A percentile compares a stretch with the other conserved stretches of the same genome.
Conservation (phyloP, 2,329 filamentous ascomycete genomes). For the Teratosphaeria gauchensis region DNA sequence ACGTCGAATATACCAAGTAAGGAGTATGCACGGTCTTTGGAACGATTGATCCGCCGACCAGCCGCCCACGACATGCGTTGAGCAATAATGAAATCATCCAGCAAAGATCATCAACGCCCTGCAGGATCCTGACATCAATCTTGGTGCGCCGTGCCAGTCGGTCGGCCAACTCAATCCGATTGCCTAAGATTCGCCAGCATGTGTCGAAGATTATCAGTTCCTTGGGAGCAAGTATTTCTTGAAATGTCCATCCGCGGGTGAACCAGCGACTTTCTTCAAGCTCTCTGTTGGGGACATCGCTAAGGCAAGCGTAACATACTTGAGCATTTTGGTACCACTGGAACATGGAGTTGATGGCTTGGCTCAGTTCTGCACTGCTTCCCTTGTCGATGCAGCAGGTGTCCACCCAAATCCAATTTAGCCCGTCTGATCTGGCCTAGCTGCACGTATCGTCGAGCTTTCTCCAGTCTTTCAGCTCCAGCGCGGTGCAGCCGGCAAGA, state of each 20-base stretch:
- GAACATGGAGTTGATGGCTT: slow-evolving; percentile 14
- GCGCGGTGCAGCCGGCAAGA: no score
- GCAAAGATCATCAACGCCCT: neutral
- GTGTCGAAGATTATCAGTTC: neutral
- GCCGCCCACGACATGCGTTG: slow-evolving; percentile 13
- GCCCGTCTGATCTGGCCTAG: no score
- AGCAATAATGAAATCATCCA: neutral
- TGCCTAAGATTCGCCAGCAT: neutral
- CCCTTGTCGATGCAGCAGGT: slow-evolving; percentile 13
- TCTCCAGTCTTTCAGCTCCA: no score
- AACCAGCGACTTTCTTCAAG: slow-evolving; percentile 1
- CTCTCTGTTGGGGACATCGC: slow-evolving; percentile 1
- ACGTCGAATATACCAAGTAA: slow-evolving; percentile 29
- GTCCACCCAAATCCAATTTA: slow-evolving; percentile 6
- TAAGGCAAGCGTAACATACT: slow-evolving; percentile 4
- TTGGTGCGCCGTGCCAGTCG: neutral
- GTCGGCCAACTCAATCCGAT: neutral
- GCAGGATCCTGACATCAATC: neutral
- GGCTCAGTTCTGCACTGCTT: slow-evolving; percentile 8
- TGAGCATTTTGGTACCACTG: slow-evolving; percentile 6
- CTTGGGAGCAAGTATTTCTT: slow-evolving; percentile 1
- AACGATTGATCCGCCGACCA: slow-evolving; percentile 2
- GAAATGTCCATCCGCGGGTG: neutral
- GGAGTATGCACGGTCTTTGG: slow-evolving; percentile 9
- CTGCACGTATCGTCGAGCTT: no score